Percentiles rank a stretch among this genome's conserved stretches.
phyloP scores from a whole-genome alignment of 2,329 filamentous ascomycete genomes.

The Sordariomycetes sp. region DNA sequence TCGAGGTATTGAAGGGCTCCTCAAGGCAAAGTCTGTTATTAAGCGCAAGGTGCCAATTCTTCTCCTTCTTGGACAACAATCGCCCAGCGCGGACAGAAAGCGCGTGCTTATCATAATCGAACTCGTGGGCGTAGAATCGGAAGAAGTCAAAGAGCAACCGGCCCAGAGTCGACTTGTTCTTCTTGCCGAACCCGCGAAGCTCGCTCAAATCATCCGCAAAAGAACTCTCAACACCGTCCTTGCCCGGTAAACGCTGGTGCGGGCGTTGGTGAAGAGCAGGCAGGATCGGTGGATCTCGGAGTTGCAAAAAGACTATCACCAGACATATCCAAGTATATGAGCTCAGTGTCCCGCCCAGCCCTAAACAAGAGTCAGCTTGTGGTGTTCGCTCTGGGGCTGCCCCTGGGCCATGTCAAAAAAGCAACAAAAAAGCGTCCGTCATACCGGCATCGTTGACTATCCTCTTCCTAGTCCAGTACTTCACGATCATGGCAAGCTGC shows the following conservation, averaged over 20 bases:
- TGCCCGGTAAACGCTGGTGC: conserved; percentile 40
- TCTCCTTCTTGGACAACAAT: conserved; percentile 67
- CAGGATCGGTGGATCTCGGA: conserved; percentile 69
- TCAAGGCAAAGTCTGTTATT: conserved; percentile 89
- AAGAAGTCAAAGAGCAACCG: conserved; percentile 93
- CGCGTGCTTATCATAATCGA: conserved; percentile 75
- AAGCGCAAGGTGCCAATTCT: conserved; percentile 69
- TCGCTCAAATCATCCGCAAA: conserved; percentile 81
- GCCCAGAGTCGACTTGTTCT: conserved; percentile 72
- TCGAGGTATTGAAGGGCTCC: conserved; percentile 81
- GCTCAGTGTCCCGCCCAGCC: conserved; percentile 84
- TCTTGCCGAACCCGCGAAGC: conserved; percentile 58
- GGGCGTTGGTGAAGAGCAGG: conserved; percentile 71
- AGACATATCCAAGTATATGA: conserved; percentile 99
- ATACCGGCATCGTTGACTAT: conserved; percentile 93
- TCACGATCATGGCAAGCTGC: conserved; percentile 90
- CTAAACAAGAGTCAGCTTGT: conserved; percentile 28
- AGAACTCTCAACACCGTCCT: conserved; percentile 53
- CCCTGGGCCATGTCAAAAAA: not conserved
- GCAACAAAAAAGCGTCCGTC: conserved; percentile 21
- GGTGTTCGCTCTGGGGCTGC: conserved; percentile 2
- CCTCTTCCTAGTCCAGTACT: conserved; percentile 89
- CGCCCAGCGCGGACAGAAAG: conserved; percentile 76
- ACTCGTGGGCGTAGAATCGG: conserved; percentile 83
- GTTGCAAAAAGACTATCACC: conserved; percentile 92